phyloP scores from a whole-genome alignment of 306 rosid species.

The Cucurbita moschata region DNA sequence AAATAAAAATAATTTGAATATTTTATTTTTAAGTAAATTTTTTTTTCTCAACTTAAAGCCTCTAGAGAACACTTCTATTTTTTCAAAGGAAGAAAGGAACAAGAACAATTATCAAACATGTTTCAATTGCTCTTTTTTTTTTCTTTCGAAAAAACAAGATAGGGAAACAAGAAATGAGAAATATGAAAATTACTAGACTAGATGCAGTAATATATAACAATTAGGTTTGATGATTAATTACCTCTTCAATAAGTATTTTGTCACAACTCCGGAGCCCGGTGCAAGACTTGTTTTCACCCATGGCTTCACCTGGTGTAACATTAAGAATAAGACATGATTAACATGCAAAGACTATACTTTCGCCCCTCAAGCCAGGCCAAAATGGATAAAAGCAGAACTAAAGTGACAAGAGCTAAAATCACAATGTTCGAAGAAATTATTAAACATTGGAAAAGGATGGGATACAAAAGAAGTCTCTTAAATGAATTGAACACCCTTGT shows the following conservation, averaged over 20 bases:
- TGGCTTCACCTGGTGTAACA: constrained; percentile 60
- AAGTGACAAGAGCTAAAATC: not conserved
- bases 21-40: not conserved
- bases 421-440: not conserved
- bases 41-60: too few relatives aligned
- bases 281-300: constrained; percentile 99
- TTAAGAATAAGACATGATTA: not conserved
- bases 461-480: not conserved
- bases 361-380: not conserved
- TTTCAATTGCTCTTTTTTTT: not conserved
- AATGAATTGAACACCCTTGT: not conserved
- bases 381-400: not conserved
- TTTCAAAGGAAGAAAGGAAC: not conserved
- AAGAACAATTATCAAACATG: not conserved
- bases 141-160: not conserved
- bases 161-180: not conserved
- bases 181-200: not conserved
- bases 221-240: constrained; percentile 10
- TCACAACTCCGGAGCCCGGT: constrained; percentile 92
- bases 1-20: not conserved
- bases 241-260: constrained; percentile 84
- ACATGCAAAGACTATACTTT: not conserved
- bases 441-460: not conserved
- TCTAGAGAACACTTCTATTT: too few relatives aligned
- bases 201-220: not conserved